Base-by-base conservation (phyloP, 176 grass and related monocot species). In the Musa itinerans region DNA sequence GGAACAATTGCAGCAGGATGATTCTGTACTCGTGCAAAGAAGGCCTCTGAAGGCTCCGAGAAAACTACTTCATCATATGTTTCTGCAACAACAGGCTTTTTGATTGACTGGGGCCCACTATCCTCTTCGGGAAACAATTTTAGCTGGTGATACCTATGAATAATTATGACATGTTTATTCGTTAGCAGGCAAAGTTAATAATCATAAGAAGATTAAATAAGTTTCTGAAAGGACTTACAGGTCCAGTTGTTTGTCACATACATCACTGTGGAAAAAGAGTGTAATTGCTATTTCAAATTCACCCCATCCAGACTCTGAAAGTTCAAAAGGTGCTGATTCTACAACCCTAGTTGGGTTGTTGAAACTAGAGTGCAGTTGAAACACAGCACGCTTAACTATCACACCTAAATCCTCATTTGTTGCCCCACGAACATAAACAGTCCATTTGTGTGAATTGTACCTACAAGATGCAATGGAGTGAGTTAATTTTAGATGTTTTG, bases 231-330 rank as follows among this genome's bases (percentile, higher is more conserved):
- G 1, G 82, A 81, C 91, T 94, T 84, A 94, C 95, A 92, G 63
- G 59, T 94, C 88, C 69, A 99, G 17, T 10, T 86, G 86, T 83
- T 99, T 99, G 14, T 99, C 90, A 14, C 86, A 99, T 73, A 84
- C 88, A 80, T 99, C 95, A 63, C 82, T 84, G 73, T 99, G 88
- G 81, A 99, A 99, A 80, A 79, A 91, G 71, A 99, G 84, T 25
- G 86, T 91, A 75, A 99, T 99, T 15, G 90, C 95, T 80, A 94
- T 99, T 82, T 99, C 90, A 83, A 99, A 99, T 72, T 99, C 95
- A 80, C 95, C 95, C 90, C 90, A 94, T 21, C 95, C 95, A 49
- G 95, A 91, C 74, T 99, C 90, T 23, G 95, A 93, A 75, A 99
- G 43, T 78, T 98, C 90, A 66, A 85, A 98, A 76, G 90, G 95